Evolutionary conservation across 352 stramenopile genomes (phyloP).

Genomic region (Aphanomyces euteiches): DNA sequence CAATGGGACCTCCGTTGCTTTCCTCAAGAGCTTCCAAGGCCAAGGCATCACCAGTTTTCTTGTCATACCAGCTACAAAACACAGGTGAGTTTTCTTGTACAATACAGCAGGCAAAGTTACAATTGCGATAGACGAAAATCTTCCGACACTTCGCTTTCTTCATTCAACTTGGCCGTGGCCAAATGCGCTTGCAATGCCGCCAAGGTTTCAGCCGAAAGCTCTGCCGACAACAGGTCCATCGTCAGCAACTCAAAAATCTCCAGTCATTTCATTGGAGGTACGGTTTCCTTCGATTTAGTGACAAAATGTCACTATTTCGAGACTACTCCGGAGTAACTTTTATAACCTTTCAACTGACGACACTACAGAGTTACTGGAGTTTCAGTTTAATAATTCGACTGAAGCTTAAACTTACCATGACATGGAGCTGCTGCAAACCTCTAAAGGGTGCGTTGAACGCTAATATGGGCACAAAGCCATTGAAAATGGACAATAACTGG

Average conservation of each 20-base stretch:
- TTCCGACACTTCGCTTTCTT: constrained; percentile 46
- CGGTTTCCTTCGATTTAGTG: too few relatives aligned
- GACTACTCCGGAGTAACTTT: too few relatives aligned
- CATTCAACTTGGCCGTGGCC: constrained; percentile 33
- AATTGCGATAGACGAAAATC: constrained; percentile 56
- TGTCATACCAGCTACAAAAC: constrained; percentile 46
- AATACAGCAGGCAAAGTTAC: constrained; percentile 26
- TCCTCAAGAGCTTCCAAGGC: constrained; percentile 46
- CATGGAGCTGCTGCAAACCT: too few relatives aligned
- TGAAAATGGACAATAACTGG: too few relatives aligned
- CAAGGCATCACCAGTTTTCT: constrained; percentile 42
- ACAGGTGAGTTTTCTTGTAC: background rate
- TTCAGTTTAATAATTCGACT: too few relatives aligned
- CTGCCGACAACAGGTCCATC: constrained; percentile 38
- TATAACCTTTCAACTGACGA: too few relatives aligned
- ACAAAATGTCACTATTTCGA: too few relatives aligned
- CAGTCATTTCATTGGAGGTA: too few relatives aligned
- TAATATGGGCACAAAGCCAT: too few relatives aligned
- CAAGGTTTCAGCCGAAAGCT: constrained; percentile 46
- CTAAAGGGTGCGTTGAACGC: too few relatives aligned
- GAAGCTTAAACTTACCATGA: too few relatives aligned
- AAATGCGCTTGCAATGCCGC: constrained; percentile 48
- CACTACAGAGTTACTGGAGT: too few relatives aligned
- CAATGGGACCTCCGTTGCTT: constrained; percentile 43
- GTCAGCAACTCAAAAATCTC: background rate